phyloP scores from a whole-genome alignment of 1,139 yeast species.

The Komagataea norvegica region DNA sequence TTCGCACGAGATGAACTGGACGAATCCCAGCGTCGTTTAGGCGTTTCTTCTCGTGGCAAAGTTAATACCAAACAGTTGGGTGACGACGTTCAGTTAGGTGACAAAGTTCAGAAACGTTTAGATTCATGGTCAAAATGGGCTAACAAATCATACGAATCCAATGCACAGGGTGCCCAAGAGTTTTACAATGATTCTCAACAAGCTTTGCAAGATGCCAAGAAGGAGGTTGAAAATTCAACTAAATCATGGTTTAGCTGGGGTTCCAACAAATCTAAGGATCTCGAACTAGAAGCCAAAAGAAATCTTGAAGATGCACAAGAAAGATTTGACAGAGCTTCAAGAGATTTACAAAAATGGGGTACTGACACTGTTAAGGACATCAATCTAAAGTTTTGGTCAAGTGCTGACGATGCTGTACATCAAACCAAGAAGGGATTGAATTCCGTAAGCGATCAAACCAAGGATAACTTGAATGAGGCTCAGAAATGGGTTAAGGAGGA shows the following conservation, averaged over 20 bases:
- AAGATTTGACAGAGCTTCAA: slow-evolving; percentile 27
- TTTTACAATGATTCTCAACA: slow-evolving; percentile 27
- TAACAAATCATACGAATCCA: slow-evolving; percentile 25
- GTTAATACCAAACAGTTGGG: slow-evolving; percentile 14
- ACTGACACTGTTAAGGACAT: slow-evolving; percentile 16
- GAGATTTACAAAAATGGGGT: slow-evolving; percentile 23
- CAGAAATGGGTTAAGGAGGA: slow-evolving; percentile 29
- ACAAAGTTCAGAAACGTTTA: slow-evolving; percentile 12
- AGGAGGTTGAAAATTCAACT: slow-evolving; percentile 27
- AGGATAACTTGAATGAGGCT: slow-evolving; percentile 28
- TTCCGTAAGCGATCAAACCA: slow-evolving; percentile 27
- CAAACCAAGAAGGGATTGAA: slow-evolving; percentile 29
- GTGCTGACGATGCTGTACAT: slow-evolving; percentile 28
- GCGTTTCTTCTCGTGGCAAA: slow-evolving; percentile 13
- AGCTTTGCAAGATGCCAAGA: slow-evolving; percentile 32
- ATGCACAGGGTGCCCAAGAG: slow-evolving; percentile 29
- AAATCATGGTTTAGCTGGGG: slow-evolving; percentile 34
- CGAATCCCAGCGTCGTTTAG: slow-evolving; percentile 22
- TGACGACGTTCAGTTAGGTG: slow-evolving; percentile 12
- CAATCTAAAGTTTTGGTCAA: slow-evolving; percentile 27
- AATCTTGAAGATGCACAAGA: slow-evolving; percentile 29
- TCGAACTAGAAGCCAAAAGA: slow-evolving; percentile 30
- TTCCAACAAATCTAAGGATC: slow-evolving; percentile 28
- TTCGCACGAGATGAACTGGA: slow-evolving; percentile 38
- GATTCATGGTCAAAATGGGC: slow-evolving; percentile 26